Percentiles rank a stretch among this genome's conserved stretches.
phyloP scores from a whole-genome alignment of 2,329 filamentous ascomycete genomes.

The Calonectria hawksworthii region DNA sequence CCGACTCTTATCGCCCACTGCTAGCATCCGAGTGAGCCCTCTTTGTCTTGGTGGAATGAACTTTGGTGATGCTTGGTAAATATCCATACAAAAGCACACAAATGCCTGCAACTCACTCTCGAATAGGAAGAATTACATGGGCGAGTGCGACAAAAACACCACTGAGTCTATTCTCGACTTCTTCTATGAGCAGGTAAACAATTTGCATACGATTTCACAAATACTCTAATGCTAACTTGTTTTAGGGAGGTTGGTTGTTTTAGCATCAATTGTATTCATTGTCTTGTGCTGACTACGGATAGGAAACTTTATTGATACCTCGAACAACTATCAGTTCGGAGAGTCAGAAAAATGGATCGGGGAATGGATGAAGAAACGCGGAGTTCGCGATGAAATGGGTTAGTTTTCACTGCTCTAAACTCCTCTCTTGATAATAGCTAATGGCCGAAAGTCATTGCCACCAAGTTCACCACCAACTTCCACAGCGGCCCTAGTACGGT shows the following conservation, averaged over 20 bases:
- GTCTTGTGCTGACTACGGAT: not conserved
- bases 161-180: slow-evolving; percentile 76
- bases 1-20: slow-evolving; percentile 75
- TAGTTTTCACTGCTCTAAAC: slow-evolving; percentile 35
- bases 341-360: slow-evolving; percentile 77
- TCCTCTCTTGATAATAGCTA: not conserved
- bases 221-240: slow-evolving; percentile 23
- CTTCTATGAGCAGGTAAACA: slow-evolving; percentile 68
- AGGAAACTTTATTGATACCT: slow-evolving; percentile 82
- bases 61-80: slow-evolving; percentile 70
- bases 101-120: not conserved
- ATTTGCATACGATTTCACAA: not conserved
- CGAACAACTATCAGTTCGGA: slow-evolving; percentile 76
- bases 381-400: slow-evolving; percentile 76
- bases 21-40: slow-evolving; percentile 76
- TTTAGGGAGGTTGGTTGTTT: slow-evolving; percentile 44
- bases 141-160: slow-evolving; percentile 73
- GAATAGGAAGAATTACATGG: slow-evolving; percentile 68
- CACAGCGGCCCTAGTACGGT: slow-evolving; percentile 55
- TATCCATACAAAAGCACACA: rapidly evolving
- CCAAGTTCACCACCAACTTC: slow-evolving; percentile 76
- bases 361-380: slow-evolving; percentile 76
- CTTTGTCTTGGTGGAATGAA: slow-evolving; percentile 76
- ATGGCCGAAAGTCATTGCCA: slow-evolving; percentile 69
- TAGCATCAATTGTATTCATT: too few species aligned